Evolutionary conservation across 495 filamentous ascomycete species (phyloP), one percentile per base, ranked within the genome.

Genomic region (Aspergillus leporis): DNA sequence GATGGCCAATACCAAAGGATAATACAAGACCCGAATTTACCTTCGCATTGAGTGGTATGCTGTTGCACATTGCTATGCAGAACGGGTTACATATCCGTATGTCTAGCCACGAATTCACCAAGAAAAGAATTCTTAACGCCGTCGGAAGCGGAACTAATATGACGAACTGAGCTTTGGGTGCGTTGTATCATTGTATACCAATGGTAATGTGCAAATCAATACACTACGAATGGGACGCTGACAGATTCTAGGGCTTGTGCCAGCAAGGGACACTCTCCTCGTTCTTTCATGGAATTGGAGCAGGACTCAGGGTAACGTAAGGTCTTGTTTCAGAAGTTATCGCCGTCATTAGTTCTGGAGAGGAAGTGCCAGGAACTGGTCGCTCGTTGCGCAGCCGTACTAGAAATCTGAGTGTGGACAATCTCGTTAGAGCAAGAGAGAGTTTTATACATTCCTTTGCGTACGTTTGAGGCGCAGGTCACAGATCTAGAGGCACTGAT

Each of bases 1-100:
- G 74, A 0, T 84, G 81, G 81, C 76, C 80, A 0, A 74, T 82
- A 22, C 79, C 80, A 3, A 78, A 73, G 38, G 74, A 75, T 10
- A 71, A 72, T 12, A 68, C 70, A 43, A 73, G 69, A 43, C 66
- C 70, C 8, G 81, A 83, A 46, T 60, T 71, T 18, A 73, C 68
- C 0, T 81, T 79, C 25, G 65, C 76, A 0, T 28, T 83, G 21
- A 70, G 67, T 18, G 78, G 78, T 0, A 65, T 74, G 46, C 58
- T 80, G 7, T 56, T 81, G 7, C 78, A 80, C 45, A 65, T 78
- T 31, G 77, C 78, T 23, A 81, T 81, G 77, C 76, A 78, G 59
- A 75, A 81, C 51, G 80, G 79, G 1, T 58, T 83, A 4, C 79
- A 83, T 56, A 74, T 78, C 14, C 76, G 76, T 0, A 73, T 79